Conservation (phyloP, 2,329 filamentous ascomycete genomes). For the Lasiodiplodia gonubiensis region DNA sequence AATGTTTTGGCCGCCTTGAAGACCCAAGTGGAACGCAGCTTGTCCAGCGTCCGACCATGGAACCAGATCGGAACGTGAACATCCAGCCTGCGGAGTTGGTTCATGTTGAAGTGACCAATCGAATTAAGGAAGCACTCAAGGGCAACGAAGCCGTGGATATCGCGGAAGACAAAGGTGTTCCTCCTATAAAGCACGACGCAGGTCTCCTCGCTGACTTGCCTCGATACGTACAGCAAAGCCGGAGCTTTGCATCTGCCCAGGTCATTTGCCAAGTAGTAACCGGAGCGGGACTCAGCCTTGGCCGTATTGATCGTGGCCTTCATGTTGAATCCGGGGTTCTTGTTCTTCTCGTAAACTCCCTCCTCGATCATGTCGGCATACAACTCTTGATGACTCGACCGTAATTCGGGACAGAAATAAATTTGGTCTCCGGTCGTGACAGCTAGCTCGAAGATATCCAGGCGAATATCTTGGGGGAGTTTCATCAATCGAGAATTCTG, state of each 20-base stretch:
- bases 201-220: neutral
- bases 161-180: conserved; percentile 2
- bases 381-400: too few species aligned
- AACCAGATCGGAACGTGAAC: conserved; percentile 7
- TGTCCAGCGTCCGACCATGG: neutral
- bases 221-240: conserved; percentile 8
- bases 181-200: neutral
- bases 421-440: neutral
- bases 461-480: neutral
- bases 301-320: neutral
- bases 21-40: conserved; percentile 1
- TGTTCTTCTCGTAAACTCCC: neutral
- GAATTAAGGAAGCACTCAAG: conserved; percentile 6
- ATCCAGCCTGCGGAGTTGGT: conserved; percentile 4
- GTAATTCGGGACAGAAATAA: neutral
- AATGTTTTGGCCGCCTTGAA: neutral
- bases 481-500: neutral
- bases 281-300: neutral
- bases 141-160: conserved; percentile 8
- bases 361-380: neutral
- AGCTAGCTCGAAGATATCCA: neutral
- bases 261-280: neutral
- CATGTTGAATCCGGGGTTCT: neutral
- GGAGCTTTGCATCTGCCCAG: neutral
- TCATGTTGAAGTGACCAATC: neutral